A percentile compares a stretch with the other conserved stretches of the same genome.
Evolutionary conservation across 164 flowering plant genomes (phyloP).

Genomic region (Liquidambar formosana): DNA sequence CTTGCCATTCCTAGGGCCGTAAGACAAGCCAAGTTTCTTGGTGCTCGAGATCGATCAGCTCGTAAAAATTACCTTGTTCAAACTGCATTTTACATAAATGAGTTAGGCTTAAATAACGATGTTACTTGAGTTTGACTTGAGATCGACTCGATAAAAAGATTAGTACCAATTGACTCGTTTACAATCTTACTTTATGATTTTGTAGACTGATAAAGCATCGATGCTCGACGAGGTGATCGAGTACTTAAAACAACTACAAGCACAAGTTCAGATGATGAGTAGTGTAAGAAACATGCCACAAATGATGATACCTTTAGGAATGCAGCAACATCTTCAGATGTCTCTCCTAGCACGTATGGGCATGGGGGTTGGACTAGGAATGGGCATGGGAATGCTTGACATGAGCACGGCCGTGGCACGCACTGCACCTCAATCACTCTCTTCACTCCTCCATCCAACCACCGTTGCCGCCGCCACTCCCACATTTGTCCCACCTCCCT

Average conservation of each 20-base stretch:
- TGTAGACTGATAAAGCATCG: conserved; percentile 71
- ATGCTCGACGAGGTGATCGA: conserved; percentile 73
- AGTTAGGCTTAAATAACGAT: too few relatives aligned
- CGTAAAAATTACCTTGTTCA: too few relatives aligned
- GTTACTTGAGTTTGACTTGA: too few relatives aligned
- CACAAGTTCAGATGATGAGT: conserved; percentile 64
- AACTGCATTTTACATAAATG: too few relatives aligned
- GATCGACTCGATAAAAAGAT: too few relatives aligned
- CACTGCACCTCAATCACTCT: conserved; percentile 20
- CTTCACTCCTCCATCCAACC: conserved; percentile 25
- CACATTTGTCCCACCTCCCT: conserved; percentile 29
- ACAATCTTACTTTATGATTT: too few relatives aligned
- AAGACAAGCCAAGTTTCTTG: too few relatives aligned
- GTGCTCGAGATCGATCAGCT: too few relatives aligned
- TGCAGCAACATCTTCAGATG: conserved; percentile 58
- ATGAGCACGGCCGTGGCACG: conserved; percentile 22
- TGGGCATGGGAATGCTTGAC: conserved; percentile 45
- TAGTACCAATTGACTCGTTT: too few relatives aligned
- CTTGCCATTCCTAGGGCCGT: too few relatives aligned
- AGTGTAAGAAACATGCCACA: conserved; percentile 39
- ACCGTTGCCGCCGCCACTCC: conserved; percentile 20
- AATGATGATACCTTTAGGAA: conserved; percentile 56
- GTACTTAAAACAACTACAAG: conserved; percentile 67
- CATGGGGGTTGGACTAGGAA: conserved; percentile 39
- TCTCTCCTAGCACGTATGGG: conserved; percentile 51